A percentile compares a stretch with the other conserved stretches of the same genome.
phyloP scores from a whole-genome alignment of 2,329 filamentous ascomycete genomes.

The Epicoccum nigrum region DNA sequence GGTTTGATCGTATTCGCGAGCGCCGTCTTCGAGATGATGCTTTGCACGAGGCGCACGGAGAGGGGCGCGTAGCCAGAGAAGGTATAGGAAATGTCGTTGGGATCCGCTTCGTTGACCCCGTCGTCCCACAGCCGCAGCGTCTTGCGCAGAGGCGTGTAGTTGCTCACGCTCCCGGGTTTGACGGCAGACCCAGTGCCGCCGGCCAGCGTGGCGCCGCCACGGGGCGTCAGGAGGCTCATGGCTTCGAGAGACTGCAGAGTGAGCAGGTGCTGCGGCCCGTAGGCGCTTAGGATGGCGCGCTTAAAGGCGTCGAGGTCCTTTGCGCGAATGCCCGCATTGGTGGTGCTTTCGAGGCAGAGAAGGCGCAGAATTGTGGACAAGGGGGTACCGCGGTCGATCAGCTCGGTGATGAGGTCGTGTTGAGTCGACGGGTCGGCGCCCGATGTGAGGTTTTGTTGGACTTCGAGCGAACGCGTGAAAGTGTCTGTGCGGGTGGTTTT shows the following conservation, averaged over 20 bases:
- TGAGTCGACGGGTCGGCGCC: constrained; percentile 88
- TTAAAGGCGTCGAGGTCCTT: constrained; percentile 91
- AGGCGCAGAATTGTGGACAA: constrained; percentile 82
- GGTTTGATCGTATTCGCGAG: constrained; percentile 65
- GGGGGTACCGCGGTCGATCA: constrained; percentile 87
- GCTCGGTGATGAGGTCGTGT: constrained; percentile 88
- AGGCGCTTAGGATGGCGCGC: constrained; percentile 85
- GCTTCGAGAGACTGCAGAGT: constrained; percentile 89
- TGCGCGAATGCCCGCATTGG: constrained; percentile 84
- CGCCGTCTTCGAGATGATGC: constrained; percentile 88
- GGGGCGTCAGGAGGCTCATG: constrained; percentile 79
- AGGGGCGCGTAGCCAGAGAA: constrained; percentile 97
- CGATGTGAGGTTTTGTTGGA: constrained; percentile 93
- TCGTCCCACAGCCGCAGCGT: constrained; percentile 89
- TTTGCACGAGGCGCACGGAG: constrained; percentile 89
- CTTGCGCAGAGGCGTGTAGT: constrained; percentile 88
- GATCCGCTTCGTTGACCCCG: constrained; percentile 93
- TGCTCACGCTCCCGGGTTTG: constrained; percentile 63
- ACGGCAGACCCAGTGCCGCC: constrained; percentile 49
- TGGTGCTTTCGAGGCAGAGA: constrained; percentile 88
- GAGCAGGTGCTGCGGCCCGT: constrained; percentile 92
- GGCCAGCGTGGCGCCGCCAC: constrained; percentile 50
- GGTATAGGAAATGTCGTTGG: constrained; percentile 95
- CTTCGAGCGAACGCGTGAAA: constrained; percentile 86
- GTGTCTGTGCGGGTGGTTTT: constrained; percentile 88